Evolutionary conservation across 1,284 basidiomycete genomes (phyloP).

Genomic region (Leucoagaricus sp.): DNA sequence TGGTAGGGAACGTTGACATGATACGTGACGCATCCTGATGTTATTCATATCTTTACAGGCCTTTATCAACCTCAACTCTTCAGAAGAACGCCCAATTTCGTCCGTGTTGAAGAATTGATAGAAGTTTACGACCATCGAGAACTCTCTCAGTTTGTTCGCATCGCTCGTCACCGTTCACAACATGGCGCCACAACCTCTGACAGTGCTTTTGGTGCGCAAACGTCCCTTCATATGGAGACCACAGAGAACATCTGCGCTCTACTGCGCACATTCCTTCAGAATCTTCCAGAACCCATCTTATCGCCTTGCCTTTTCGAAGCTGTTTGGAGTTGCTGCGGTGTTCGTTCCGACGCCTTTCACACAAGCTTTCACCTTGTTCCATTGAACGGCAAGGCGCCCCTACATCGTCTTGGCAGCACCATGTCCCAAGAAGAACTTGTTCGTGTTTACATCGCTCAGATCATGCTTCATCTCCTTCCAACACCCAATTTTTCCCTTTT

Average conservation of each 20-base stretch:
- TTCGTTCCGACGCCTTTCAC: constrained; percentile 18
- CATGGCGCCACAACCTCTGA: constrained; percentile 9
- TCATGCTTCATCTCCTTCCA: constrained; percentile 63
- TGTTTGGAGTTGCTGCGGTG: constrained; percentile 50
- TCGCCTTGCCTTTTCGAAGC: constrained; percentile 43
- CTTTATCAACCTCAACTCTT: constrained; percentile 51
- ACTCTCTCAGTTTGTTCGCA: constrained; percentile 24
- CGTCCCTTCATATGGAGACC: constrained; percentile 48
- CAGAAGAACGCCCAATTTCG: constrained; percentile 38
- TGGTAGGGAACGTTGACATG: constrained; percentile 36
- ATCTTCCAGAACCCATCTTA: constrained; percentile 55
- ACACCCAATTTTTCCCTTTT: constrained; percentile 56
- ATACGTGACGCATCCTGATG: not conserved
- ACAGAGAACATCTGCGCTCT: constrained; percentile 63
- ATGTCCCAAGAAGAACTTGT: constrained; percentile 10
- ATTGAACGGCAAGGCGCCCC: constrained; percentile 19
- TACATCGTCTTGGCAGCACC: constrained; percentile 6
- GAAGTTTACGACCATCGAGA: constrained; percentile 32
- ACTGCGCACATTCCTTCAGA: constrained; percentile 56
- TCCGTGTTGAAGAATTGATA: constrained; percentile 35
- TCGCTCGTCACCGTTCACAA: constrained; percentile 18
- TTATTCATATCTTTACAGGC: constrained; percentile 25
- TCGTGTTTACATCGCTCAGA: constrained; percentile 43
- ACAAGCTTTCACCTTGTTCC: not conserved
- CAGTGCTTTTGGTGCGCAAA: constrained; percentile 23